phyloP scores from a whole-genome alignment of 2,329 filamentous ascomycete species.

The Myriosclerotinia scirpicola region DNA sequence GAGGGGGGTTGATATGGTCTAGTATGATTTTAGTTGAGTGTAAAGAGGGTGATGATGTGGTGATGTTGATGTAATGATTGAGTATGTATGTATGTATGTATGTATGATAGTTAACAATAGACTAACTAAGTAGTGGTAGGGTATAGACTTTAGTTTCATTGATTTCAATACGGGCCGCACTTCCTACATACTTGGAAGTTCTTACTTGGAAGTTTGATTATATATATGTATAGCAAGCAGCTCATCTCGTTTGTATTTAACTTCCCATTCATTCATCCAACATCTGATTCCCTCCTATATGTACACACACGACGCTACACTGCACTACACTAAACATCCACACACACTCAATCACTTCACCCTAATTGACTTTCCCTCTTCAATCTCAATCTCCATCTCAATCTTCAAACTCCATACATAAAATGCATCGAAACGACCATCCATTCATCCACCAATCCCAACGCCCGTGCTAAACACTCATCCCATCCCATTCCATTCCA shows the following conservation, averaged over 20 bases:
- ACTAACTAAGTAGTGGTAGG: too few relatives aligned
- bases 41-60: too few relatives aligned
- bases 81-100: too few relatives aligned
- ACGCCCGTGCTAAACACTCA: constrained; percentile 35
- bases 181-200: too few relatives aligned
- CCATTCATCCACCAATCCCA: constrained; percentile 19
- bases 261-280: neutral
- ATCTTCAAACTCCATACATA: constrained; percentile 3
- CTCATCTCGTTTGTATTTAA: neutral
- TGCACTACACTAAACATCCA: neutral
- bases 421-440: neutral
- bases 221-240: too few relatives aligned
- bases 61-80: too few relatives aligned
- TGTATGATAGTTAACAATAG: too few relatives aligned
- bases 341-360: neutral
- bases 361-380: neutral
- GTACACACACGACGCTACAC: neutral
- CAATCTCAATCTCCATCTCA: neutral
- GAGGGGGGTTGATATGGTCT: too few relatives aligned
- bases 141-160: too few relatives aligned
- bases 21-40: too few relatives aligned
- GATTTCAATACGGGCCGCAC: too few relatives aligned
- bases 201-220: too few relatives aligned
- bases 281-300: neutral
- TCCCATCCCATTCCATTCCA: neutral